Evolutionary conservation across 148 eudicot species (phyloP), one percentile per base, ranked within the genome.

Genomic region (Tetragonia tetragonoides): DNA sequence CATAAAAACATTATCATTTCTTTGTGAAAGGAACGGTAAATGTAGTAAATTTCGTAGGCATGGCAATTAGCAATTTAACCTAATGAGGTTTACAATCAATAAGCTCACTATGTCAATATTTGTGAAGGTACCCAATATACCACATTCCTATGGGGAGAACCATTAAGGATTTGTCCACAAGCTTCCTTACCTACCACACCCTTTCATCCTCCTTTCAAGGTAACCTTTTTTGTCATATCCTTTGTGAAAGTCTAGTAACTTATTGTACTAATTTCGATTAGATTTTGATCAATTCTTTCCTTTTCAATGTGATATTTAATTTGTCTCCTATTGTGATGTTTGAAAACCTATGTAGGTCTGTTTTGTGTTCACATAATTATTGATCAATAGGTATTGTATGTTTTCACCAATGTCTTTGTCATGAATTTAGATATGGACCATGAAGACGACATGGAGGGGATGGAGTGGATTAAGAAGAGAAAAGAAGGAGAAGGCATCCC

Each of bases 181-280:
- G 93, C 87, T 94, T 94, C 72, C 91, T 94, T 66, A 89, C 93
- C 42, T 94, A 89, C 86, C 98, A 94, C 85, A 94, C 98, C 47
- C 95, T 94, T 68, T 94, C 97, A 40, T 94, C 98, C 49, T 92
- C 98, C 18, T 94, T 94, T 78, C 98, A 92, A 89, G 98, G 98
- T 93, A 86, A 24, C 4, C 18, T 41, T 51, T 28, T 28, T 57
- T 46, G 18, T 66, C 67, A 75, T 10, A 66, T 72, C 60, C 46
- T 41, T 73, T 34, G 57, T 37, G 4, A 39, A 39, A 54, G 12
- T 3, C 59, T 37, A 73, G 10, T 59, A 41, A 40, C 40, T 10
- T 5, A 49, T 42, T 40, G 2, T 24, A 24, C 68, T 24, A 5
- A 64, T 64, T 37, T 2, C 38, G 15, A 24, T 64, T 7, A 24